Evolutionary conservation across 2,329 filamentous ascomycete species (phyloP).

Genomic region (Cephalotrichum gorgonifer): DNA sequence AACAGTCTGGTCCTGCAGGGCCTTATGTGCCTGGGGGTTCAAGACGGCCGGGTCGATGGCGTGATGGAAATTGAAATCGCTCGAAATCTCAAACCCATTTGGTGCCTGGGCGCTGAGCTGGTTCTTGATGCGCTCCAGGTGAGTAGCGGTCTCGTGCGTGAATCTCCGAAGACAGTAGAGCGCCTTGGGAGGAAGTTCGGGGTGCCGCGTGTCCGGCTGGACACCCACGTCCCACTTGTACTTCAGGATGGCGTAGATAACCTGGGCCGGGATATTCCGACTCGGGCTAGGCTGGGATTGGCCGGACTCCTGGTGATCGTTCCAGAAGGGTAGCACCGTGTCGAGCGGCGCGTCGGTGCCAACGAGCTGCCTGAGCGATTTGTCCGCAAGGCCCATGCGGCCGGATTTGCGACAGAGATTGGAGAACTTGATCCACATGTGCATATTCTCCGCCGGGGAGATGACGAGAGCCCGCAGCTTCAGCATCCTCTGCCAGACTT

Average conservation of each 20-base stretch:
- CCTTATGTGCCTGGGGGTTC: slow-evolving; percentile 39
- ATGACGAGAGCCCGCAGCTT: slow-evolving; percentile 90
- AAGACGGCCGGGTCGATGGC: slow-evolving; percentile 32
- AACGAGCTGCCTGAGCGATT: slow-evolving; percentile 85
- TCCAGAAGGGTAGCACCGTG: slow-evolving; percentile 49
- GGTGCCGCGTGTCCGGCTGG: slow-evolving; percentile 31
- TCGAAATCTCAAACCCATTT: slow-evolving; percentile 31
- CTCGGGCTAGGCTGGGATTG: slow-evolving; percentile 7
- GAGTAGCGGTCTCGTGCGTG: slow-evolving; percentile 46
- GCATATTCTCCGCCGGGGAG: slow-evolving; percentile 82
- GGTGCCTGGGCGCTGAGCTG: slow-evolving; percentile 37
- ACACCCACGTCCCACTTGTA: slow-evolving; percentile 88
- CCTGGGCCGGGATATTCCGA: slow-evolving; percentile 56
- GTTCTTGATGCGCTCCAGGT: slow-evolving; percentile 40
- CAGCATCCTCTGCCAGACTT: slow-evolving; percentile 98
- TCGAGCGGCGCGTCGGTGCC: slow-evolving; percentile 57
- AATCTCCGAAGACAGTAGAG: slow-evolving; percentile 50
- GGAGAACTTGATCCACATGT: slow-evolving; percentile 99
- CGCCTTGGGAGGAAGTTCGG: slow-evolving; percentile 40
- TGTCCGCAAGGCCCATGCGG: slow-evolving; percentile 88
- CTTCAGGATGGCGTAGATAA: slow-evolving; percentile 94
- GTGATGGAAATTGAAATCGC: slow-evolving; percentile 41
- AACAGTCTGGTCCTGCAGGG: slow-evolving; percentile 50
- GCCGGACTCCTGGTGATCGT: slow-evolving; percentile 4
- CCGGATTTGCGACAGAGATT: slow-evolving; percentile 96